Evolutionary conservation across 805 yeast genomes (phyloP), one percentile per base, ranked within the genome.

Genomic region (Naumovozyma dairenensis): DNA sequence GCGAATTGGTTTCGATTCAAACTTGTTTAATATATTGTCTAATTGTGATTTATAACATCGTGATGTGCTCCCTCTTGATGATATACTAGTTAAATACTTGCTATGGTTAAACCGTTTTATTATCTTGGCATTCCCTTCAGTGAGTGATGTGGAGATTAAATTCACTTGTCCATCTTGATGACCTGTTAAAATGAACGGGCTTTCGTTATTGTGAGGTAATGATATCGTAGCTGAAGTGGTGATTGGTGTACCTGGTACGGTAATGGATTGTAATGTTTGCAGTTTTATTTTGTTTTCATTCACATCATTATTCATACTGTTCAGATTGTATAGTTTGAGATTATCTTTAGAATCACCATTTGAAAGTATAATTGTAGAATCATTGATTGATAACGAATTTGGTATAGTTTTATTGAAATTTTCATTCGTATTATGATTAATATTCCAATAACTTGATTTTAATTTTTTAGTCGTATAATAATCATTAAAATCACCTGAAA

Each of bases 81-180:
- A 7, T 20, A 20, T 20, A 10, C 10, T 20, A 6, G 26, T 55
- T 35, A 82, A 54, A 49, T 78, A 86, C 44, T 77, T 77, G 32
- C 69, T 62, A 59, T 86, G 96, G 55, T 83, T 83, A 62, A 78
- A 86, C 25, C 93, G 63, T 51, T 76, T 80, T 40, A 80, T 60
- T 15, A 86, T 79, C 52, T 77, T 84, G 0, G 96, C 95, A 35
- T 69, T 63, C 16, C 67, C 67, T 4, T 59, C 62, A 6, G 62
- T 49, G 17, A 59, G 52, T 1, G 72, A 59, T 6, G 85, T 65
- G 13, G 79, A 63, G 3, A 83, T 72, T 38, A 86, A 54, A 55
- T 87, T 83, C 0, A 77, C 83, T 35, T 70, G 60, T 2, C 96
- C 96, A 38, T 74, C 72, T 33, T 68, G 70, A 52, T 85, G 92